phyloP scores from a whole-genome alignment of 345 rosid genomes.

The Linum usitatissimum region DNA sequence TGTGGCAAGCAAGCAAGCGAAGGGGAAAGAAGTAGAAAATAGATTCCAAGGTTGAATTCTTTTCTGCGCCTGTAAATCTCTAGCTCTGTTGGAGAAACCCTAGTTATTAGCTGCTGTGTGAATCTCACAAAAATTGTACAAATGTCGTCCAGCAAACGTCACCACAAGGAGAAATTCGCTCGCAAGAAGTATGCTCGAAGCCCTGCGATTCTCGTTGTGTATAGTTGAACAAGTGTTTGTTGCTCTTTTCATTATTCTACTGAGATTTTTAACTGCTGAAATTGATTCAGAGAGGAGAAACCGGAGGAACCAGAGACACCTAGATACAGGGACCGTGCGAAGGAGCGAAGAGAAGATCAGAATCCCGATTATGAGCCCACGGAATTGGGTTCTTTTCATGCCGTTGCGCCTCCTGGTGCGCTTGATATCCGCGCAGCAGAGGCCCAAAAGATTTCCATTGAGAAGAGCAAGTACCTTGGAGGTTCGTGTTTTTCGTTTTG shows the following conservation, averaged over 20 bases:
- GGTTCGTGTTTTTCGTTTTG: constrained; percentile 34
- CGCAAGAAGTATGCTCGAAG: not conserved
- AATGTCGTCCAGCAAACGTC: not conserved
- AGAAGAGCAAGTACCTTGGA: constrained; percentile 99
- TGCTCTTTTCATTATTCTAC: not conserved
- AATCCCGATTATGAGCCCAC: constrained; percentile 87
- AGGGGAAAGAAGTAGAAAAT: too few species aligned
- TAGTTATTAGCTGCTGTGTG: too few species aligned
- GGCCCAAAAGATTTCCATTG: constrained; percentile 74
- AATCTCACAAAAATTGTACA: too few species aligned
- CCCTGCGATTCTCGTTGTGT: not conserved
- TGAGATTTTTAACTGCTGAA: not conserved
- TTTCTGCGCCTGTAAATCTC: too few species aligned
- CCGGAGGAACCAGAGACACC: constrained; percentile 66
- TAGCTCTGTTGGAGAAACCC: too few species aligned
- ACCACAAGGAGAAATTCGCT: constrained; percentile 5
- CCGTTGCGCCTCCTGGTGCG: constrained; percentile 92
- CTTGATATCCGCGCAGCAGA: constrained; percentile 69
- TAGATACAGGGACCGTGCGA: constrained; percentile 86
- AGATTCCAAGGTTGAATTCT: too few species aligned
- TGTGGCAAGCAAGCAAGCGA: too few species aligned
- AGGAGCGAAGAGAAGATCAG: constrained; percentile 93
- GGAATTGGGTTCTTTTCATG: constrained; percentile 81
- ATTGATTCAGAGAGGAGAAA: constrained; percentile 66
- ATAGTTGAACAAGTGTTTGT: not conserved